Evolutionary conservation across 164 flowering plant genomes (phyloP).

Genomic region (Malania oleifera): DNA sequence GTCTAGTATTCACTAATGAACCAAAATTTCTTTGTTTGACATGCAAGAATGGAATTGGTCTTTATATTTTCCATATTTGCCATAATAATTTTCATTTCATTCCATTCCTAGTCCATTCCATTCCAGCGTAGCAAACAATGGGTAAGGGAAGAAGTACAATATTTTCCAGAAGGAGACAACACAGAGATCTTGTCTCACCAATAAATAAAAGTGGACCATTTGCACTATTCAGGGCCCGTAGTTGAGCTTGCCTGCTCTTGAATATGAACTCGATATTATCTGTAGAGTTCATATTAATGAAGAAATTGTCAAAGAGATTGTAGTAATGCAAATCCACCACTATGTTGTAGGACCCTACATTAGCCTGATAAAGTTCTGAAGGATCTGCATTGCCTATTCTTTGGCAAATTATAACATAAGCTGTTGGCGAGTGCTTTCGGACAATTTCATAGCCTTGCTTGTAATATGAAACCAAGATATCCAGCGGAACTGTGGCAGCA

Average conservation of each 20-base stretch:
- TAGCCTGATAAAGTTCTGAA: slow-evolving; percentile 65
- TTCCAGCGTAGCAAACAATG: too few species aligned
- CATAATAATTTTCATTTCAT: too few species aligned
- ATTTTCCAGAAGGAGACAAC: neutral
- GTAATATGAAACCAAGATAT: slow-evolving; percentile 57
- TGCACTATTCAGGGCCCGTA: slow-evolving; percentile 51
- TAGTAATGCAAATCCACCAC: slow-evolving; percentile 90
- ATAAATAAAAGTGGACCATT: slow-evolving; percentile 78
- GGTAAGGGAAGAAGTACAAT: too few species aligned
- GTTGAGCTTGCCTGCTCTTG: slow-evolving; percentile 54
- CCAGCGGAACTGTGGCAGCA: slow-evolving; percentile 55
- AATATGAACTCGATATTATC: slow-evolving; percentile 64
- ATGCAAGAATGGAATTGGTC: too few species aligned
- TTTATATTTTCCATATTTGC: too few species aligned
- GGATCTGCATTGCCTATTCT: slow-evolving; percentile 90
- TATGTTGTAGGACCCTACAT: slow-evolving; percentile 50
- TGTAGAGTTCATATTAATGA: slow-evolving; percentile 45
- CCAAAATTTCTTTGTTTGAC: too few species aligned
- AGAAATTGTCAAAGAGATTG: slow-evolving; percentile 66
- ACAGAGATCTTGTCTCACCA: slow-evolving; percentile 37
- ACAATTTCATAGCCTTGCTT: slow-evolving; percentile 70
- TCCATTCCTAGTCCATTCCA: too few species aligned
- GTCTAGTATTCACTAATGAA: too few species aligned
- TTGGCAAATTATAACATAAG: slow-evolving; percentile 78
- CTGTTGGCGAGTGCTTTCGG: slow-evolving; percentile 58